Evolutionary conservation across 2,329 filamentous ascomycete species (phyloP).

Genomic region (Talaromyces amestolkiae): DNA sequence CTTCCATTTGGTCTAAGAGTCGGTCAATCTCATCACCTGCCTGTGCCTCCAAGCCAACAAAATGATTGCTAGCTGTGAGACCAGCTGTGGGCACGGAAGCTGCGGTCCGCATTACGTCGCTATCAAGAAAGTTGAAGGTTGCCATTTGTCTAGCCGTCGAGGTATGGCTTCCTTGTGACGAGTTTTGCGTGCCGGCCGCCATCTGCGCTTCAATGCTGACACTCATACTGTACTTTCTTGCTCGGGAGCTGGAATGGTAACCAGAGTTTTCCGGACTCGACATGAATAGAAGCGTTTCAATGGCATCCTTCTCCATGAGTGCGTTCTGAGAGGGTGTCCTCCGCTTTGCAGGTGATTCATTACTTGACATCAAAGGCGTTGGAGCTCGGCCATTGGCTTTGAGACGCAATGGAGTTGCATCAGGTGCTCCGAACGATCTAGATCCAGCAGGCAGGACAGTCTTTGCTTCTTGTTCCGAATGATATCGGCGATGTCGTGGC

Average conservation of each 20-base stretch:
- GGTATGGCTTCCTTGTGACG: slow-evolving; percentile 22
- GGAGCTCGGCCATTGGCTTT: slow-evolving; percentile 20
- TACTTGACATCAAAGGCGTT: slow-evolving; percentile 19
- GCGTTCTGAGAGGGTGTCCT: slow-evolving; percentile 44
- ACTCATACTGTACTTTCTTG: slow-evolving; percentile 23
- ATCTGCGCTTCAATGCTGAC: slow-evolving; percentile 29
- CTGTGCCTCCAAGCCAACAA: slow-evolving; percentile 30
- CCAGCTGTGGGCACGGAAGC: background rate
- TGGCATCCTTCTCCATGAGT: slow-evolving; percentile 50
- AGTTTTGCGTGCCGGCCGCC: slow-evolving; percentile 23
- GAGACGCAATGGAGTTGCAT: slow-evolving; percentile 28
- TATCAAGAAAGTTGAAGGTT: background rate
- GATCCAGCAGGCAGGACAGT: slow-evolving; percentile 22
- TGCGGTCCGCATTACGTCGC: background rate
- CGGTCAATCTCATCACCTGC: slow-evolving; percentile 43
- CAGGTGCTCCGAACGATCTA: slow-evolving; percentile 26
- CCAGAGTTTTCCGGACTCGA: slow-evolving; percentile 50
- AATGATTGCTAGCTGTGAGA: slow-evolving; percentile 1
- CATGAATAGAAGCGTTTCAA: slow-evolving; percentile 52
- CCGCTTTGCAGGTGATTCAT: slow-evolving; percentile 20
- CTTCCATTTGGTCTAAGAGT: slow-evolving; percentile 41
- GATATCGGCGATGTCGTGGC: slow-evolving; percentile 31
- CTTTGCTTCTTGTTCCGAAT: slow-evolving; percentile 33
- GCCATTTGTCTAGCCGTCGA: background rate
- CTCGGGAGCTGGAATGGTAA: slow-evolving; percentile 40